These are phyloP conservation scores for Bruguiera gymnorhiza DNA, from an alignment of 345 rosid genomes.

Conservation along the genomic window DNA sequence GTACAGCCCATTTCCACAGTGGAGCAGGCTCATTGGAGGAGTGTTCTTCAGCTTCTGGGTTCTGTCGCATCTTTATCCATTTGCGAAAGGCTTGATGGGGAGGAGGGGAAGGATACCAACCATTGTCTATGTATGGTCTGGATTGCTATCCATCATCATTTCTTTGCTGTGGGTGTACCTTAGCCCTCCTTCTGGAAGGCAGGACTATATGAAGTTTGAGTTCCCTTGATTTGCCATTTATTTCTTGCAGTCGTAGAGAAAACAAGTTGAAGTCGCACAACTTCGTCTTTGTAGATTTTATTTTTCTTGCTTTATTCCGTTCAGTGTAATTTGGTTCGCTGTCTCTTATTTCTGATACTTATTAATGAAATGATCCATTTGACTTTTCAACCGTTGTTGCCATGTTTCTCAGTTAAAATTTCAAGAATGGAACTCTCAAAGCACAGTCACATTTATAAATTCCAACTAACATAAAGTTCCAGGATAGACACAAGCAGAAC, in stretches of 20 bases:
- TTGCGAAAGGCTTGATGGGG: constrained; percentile 85
- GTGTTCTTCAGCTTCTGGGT: constrained; percentile 88
- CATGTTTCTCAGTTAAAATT: no score
- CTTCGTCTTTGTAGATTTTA: constrained; percentile 25
- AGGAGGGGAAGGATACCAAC: constrained; percentile 73
- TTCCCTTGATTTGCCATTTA: constrained; percentile 33
- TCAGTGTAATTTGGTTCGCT: constrained; percentile 5
- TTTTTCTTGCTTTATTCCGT: background rate
- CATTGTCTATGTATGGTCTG: constrained; percentile 75
- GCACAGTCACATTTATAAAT: no score
- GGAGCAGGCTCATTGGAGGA: constrained; percentile 82
- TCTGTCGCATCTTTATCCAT: constrained; percentile 66
- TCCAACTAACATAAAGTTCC: no score
- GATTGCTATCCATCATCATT: constrained; percentile 57
- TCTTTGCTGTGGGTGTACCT: constrained; percentile 72
- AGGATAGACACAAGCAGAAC: no score
- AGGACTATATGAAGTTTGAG: constrained; percentile 44
- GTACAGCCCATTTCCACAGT: constrained; percentile 61
- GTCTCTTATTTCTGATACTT: background rate
- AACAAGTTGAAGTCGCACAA: constrained; percentile 31
- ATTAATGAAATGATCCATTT: background rate
- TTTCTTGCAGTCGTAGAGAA: background rate
- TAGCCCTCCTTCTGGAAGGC: constrained; percentile 54
- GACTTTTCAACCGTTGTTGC: no score
- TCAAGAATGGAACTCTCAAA: no score